Conservation (phyloP, 805 yeast genomes). For the Scheffersomyces stipitis region DNA sequence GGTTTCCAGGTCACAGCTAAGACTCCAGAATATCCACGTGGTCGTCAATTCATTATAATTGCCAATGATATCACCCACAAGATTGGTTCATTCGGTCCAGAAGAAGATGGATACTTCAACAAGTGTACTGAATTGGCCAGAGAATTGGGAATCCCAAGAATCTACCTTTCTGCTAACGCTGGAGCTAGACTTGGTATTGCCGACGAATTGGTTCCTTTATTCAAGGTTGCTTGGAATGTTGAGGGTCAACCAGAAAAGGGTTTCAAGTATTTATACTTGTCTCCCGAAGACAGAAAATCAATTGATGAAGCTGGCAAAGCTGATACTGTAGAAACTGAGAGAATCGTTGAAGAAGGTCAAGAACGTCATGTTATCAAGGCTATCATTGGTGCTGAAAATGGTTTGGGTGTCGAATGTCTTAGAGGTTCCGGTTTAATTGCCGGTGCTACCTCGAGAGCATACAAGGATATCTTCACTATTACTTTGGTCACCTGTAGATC, state of each 20-base stretch:
- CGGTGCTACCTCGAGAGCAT: slow-evolving; percentile 97
- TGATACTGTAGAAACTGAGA: slow-evolving; percentile 69
- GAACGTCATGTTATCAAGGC: slow-evolving; percentile 78
- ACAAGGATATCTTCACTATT: slow-evolving; percentile 94
- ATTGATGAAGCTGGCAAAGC: slow-evolving; percentile 61
- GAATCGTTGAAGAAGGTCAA: slow-evolving; percentile 80
- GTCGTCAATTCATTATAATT: slow-evolving; percentile 88
- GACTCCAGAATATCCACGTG: slow-evolving; percentile 96
- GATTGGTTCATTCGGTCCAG: slow-evolving; percentile 98
- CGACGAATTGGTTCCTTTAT: slow-evolving; percentile 87
- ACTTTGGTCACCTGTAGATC: slow-evolving; percentile 99
- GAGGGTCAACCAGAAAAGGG: slow-evolving; percentile 77
- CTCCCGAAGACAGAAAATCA: slow-evolving; percentile 59
- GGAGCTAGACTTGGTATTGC: slow-evolving; percentile 99
- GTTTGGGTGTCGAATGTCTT: slow-evolving; percentile 97
- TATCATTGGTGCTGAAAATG: slow-evolving; percentile 91
- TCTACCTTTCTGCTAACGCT: slow-evolving; percentile 95
- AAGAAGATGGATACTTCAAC: slow-evolving; percentile 89
- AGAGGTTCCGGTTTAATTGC: slow-evolving; percentile 98
- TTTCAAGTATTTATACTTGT: slow-evolving; percentile 82
- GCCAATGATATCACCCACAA: slow-evolving; percentile 97
- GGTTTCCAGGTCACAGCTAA: slow-evolving; percentile 88
- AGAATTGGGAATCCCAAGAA: slow-evolving; percentile 88
- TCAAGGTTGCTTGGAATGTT: slow-evolving; percentile 91
- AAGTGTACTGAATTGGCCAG: slow-evolving; percentile 91